These are phyloP conservation scores for Xylariomycetidae sp. DNA, from an alignment of 2,329 filamentous ascomycete genomes.

Conservation along the genomic window DNA sequence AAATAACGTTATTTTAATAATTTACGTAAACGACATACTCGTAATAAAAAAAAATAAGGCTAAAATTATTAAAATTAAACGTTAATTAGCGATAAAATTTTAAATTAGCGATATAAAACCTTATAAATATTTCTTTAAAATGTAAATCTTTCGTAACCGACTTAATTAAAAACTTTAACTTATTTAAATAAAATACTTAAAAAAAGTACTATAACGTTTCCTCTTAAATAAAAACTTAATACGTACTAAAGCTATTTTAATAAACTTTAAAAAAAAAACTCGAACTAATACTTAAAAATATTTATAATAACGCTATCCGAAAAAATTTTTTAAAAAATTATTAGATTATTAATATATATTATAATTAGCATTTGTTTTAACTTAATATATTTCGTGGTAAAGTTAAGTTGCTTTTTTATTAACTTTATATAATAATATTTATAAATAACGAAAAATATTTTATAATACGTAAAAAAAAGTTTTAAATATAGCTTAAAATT, in stretches of 20 bases:
- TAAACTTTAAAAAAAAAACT: neutral
- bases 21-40: neutral
- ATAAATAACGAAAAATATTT: neutral
- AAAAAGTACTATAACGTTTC: neutral
- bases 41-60: neutral
- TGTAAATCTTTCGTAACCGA: too few species aligned
- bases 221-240: neutral
- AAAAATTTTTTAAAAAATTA: neutral
- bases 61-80: neutral
- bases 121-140: too few species aligned
- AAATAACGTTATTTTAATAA: too few species aligned
- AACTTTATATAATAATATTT: neutral
- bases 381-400: neutral
- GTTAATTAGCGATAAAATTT: neutral
- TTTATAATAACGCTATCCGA: neutral
- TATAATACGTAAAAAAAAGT: neutral
- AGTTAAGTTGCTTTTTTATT: neutral
- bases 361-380: slow-evolving; percentile 2
- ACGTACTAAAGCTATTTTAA: neutral
- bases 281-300: neutral
- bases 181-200: neutral
- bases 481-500: neutral
- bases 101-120: slow-evolving; percentile 1
- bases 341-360: neutral
- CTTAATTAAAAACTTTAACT: neutral